These are phyloP conservation scores for Trichoderma pleuroti DNA, from an alignment of 2,329 filamentous ascomycete species.

Conservation along the genomic window DNA sequence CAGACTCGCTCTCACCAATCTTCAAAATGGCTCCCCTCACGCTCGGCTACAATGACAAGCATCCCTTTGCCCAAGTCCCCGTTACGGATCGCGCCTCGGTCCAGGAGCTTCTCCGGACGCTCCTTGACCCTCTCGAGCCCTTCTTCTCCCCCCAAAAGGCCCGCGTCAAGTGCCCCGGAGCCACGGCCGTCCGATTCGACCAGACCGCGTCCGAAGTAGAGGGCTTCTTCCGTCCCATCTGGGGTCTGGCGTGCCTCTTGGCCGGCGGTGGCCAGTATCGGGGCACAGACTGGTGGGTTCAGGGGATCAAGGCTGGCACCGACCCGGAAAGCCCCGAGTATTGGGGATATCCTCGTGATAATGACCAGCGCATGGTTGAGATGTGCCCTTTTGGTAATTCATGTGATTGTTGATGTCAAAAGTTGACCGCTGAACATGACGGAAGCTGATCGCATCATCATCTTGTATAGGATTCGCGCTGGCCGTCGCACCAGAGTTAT, in stretches of 20 bases:
- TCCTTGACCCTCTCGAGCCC: constrained; percentile 67
- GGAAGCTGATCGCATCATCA: neutral
- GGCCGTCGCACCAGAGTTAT: constrained; percentile 64
- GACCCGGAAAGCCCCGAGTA: constrained; percentile 68
- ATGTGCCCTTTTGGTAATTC: constrained; percentile 67
- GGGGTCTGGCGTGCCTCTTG: constrained; percentile 68
- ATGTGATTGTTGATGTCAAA: neutral
- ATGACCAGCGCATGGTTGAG: constrained; percentile 66
- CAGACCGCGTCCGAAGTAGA: constrained; percentile 74
- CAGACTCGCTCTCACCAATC: neutral
- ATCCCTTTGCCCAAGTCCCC: constrained; percentile 53
- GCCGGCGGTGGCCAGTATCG: constrained; percentile 64
- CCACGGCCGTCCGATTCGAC: constrained; percentile 73
- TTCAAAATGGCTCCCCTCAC: constrained; percentile 23
- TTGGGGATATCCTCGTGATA: constrained; percentile 72
- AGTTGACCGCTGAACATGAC: neutral
- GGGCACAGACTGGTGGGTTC: constrained; percentile 55
- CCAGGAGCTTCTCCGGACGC: constrained; percentile 57
- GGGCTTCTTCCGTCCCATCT: constrained; percentile 70
- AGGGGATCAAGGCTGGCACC: constrained; percentile 67
- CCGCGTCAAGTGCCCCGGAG: constrained; percentile 52
- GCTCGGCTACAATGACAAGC: constrained; percentile 50
- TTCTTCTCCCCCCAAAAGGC: constrained; percentile 54
- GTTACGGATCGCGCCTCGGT: constrained; percentile 42
- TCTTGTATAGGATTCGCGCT: constrained; percentile 58